Conservation (phyloP, 768 basidiomycete species). For the Pisolithus microcarpus region DNA sequence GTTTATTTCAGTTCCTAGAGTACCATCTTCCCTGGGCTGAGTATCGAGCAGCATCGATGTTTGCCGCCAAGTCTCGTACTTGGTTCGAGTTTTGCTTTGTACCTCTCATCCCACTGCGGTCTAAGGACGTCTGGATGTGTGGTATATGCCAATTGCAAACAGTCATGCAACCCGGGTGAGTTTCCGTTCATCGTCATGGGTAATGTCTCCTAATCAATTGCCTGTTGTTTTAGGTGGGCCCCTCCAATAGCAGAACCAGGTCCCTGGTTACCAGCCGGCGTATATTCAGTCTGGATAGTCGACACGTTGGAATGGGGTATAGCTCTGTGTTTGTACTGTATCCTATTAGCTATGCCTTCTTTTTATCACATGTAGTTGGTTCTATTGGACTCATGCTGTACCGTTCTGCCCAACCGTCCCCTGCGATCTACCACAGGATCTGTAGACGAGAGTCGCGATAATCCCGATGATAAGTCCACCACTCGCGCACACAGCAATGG, state of each 20-base stretch:
- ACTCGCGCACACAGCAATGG: conserved; percentile 19
- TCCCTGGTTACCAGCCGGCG: conserved; percentile 24
- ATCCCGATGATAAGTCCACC: conserved; percentile 34
- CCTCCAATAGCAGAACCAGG: conserved; percentile 26
- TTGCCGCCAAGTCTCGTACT: conserved; percentile 53
- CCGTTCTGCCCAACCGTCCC: conserved; percentile 3
- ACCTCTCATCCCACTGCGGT: conserved; percentile 58
- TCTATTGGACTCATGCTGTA: conserved; percentile 5
- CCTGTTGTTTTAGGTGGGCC: conserved; percentile 24
- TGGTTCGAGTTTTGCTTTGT: conserved; percentile 79
- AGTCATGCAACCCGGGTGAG: conserved; percentile 45
- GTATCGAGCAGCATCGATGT: conserved; percentile 43
- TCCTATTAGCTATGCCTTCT: not conserved
- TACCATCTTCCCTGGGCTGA: not conserved
- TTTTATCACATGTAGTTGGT: not conserved
- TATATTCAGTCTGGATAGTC: conserved; percentile 15
- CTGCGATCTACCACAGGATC: not conserved
- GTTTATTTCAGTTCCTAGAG: conserved; percentile 7
- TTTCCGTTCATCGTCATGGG: conserved; percentile 1
- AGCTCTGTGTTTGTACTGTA: not conserved
- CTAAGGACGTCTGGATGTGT: conserved; percentile 63
- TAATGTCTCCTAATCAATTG: not conserved
- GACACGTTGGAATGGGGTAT: not conserved
- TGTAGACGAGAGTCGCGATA: conserved; percentile 16
- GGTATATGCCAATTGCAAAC: conserved; percentile 62